phyloP scores from a whole-genome alignment of 495 filamentous ascomycete genomes.

The Aspergillus hancockii region DNA sequence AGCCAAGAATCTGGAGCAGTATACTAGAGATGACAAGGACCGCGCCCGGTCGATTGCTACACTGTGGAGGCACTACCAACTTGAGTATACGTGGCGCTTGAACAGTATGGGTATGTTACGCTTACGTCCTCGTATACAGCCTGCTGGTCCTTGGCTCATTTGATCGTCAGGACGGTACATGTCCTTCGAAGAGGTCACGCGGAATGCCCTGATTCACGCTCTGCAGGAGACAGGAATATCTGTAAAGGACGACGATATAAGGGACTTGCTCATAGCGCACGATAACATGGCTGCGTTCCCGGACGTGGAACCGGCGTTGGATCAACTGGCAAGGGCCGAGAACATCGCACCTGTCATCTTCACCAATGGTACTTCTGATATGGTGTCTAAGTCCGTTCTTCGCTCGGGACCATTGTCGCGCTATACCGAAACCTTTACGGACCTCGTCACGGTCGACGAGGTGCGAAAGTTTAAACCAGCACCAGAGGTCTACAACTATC shows the following conservation, averaged over 20 bases:
- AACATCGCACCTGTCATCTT: conserved; percentile 63
- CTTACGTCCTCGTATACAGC: not conserved
- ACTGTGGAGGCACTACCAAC: conserved; percentile 62
- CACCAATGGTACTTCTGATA: conserved; percentile 68
- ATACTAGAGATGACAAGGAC: conserved; percentile 52
- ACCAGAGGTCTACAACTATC: conserved; percentile 60
- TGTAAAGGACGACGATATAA: conserved; percentile 42
- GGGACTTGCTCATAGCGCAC: conserved; percentile 64
- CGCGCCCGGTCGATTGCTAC: conserved; percentile 52
- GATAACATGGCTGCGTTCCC: conserved; percentile 68
- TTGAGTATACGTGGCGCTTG: conserved; percentile 82
- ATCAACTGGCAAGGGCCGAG: conserved; percentile 38
- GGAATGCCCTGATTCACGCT: conserved; percentile 63
- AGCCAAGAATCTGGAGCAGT: conserved; percentile 48
- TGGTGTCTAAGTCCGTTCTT: conserved; percentile 62
- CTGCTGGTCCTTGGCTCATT: conserved; percentile 5
- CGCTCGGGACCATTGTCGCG: conserved; percentile 56
- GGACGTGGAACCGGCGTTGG: conserved; percentile 59
- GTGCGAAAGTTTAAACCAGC: conserved; percentile 68
- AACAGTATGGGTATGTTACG: conserved; percentile 70
- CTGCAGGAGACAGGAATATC: conserved; percentile 53
- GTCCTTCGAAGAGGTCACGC: conserved; percentile 66
- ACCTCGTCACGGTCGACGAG: conserved; percentile 63
- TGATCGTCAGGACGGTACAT: conserved; percentile 55
- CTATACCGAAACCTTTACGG: conserved; percentile 50